Conservation (phyloP, 106 monocot species). For the Dactylorhiza incarnata region DNA sequence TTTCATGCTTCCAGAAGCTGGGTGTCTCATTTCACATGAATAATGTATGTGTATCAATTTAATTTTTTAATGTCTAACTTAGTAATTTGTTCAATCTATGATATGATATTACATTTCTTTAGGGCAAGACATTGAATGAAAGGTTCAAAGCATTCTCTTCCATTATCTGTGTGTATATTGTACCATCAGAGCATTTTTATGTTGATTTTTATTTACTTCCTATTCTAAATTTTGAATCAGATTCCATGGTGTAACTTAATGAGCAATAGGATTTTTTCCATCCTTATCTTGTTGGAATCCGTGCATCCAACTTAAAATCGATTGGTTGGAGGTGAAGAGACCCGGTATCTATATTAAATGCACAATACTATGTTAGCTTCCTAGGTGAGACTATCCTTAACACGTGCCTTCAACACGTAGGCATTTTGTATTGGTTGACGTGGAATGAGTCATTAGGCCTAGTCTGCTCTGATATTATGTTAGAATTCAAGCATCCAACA, state of each 20-base stretch:
- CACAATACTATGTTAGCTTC: too few species aligned
- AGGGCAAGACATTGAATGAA: background rate
- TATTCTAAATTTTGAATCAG: background rate
- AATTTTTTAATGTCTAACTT: background rate
- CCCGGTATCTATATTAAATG: too few species aligned
- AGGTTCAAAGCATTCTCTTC: background rate
- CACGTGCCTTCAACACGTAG: too few species aligned
- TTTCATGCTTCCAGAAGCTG: constrained; percentile 78
- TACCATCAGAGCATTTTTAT: background rate
- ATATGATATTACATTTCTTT: background rate
- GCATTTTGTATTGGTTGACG: too few species aligned
- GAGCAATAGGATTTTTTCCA: too few species aligned
- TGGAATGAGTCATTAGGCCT: too few species aligned
- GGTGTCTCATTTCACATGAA: constrained; percentile 70
- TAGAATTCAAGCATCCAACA: too few species aligned
- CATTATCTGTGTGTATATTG: background rate
- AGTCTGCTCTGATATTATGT: too few species aligned
- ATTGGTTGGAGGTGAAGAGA: too few species aligned
- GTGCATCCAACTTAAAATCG: too few species aligned
- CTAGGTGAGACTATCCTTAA: too few species aligned
- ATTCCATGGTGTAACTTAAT: background rate
- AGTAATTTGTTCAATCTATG: background rate
- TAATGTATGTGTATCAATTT: constrained; percentile 25
- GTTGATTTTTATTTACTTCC: background rate
- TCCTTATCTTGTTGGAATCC: too few species aligned